Conservation (phyloP, 2,329 filamentous ascomycete species). For the Alternaria sp. region DNA sequence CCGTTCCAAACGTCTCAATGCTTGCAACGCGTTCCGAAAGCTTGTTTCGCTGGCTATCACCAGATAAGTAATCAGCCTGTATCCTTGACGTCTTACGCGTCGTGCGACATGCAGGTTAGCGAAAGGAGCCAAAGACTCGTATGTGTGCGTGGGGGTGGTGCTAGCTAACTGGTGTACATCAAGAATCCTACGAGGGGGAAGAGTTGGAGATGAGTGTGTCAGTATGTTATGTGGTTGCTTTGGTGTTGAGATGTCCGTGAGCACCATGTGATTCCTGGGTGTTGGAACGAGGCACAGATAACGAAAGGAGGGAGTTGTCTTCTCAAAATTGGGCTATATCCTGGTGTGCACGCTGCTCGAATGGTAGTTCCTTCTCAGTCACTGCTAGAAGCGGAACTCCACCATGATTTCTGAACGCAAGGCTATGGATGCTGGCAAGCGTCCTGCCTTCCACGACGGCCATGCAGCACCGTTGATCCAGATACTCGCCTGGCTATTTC, state of each 20-base stretch:
- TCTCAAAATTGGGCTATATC: not conserved
- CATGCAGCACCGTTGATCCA: constrained; percentile 12
- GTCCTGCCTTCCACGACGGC: not conserved
- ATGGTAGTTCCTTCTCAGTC: not conserved
- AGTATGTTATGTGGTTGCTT: too few relatives aligned
- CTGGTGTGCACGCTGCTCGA: not conserved
- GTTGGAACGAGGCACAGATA: constrained; percentile 1
- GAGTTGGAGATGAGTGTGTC: not conserved
- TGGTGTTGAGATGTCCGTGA: not conserved
- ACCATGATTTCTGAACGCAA: not conserved
- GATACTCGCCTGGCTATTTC: constrained; percentile 11
- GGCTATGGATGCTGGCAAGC: not conserved
- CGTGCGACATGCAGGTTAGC: not conserved
- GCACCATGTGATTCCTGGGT: not conserved
- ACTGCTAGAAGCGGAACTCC: not conserved
- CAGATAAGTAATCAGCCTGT: not conserved
- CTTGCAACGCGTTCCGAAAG: too few relatives aligned
- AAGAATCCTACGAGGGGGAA: not conserved
- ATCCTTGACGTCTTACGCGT: not conserved
- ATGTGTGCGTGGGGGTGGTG: not conserved
- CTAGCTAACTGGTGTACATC: not conserved
- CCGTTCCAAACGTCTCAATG: not conserved
- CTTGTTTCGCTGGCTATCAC: not conserved
- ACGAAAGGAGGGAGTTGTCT: not conserved
- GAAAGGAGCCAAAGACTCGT: not conserved